Percentiles rank a stretch among this genome's conserved stretches.
These are phyloP conservation scores for Ophiocordyceps robertsii DNA, from an alignment of 2,329 filamentous ascomycete species.

Conservation along the genomic window DNA sequence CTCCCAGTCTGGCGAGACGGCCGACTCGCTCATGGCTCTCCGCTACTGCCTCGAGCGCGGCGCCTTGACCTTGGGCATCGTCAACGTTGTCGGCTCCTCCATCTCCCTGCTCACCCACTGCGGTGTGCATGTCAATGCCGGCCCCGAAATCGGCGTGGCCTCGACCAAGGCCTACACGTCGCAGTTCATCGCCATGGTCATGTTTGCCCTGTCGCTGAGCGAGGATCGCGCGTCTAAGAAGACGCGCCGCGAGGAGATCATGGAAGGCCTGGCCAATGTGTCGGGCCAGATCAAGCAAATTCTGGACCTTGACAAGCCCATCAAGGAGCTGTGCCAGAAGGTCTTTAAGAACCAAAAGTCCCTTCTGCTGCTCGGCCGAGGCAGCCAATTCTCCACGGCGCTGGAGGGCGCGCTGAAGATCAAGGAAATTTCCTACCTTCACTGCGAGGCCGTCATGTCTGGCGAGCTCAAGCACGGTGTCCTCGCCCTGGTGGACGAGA, in stretches of 20 bases:
- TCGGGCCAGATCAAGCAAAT: slow-evolving; percentile 88
- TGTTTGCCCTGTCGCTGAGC: slow-evolving; percentile 93
- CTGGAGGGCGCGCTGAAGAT: slow-evolving; percentile 98
- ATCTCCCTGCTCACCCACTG: slow-evolving; percentile 99
- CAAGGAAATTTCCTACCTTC: slow-evolving; percentile 99
- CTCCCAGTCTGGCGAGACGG: slow-evolving; percentile 96
- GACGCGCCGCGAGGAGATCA: slow-evolving; percentile 85
- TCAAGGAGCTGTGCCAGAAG: slow-evolving; percentile 87
- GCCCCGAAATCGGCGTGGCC: slow-evolving; percentile 95
- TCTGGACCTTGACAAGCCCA: slow-evolving; percentile 77
- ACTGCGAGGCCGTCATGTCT: slow-evolving; percentile 99
- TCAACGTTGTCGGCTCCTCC: slow-evolving; percentile 96
- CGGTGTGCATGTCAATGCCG: slow-evolving; percentile 98
- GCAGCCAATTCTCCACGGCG: slow-evolving; percentile 92
- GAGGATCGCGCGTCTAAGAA: slow-evolving; percentile 95
- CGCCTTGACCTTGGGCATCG: slow-evolving; percentile 91
- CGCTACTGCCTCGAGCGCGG: slow-evolving; percentile 97
- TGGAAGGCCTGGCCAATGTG: slow-evolving; percentile 78
- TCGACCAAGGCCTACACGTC: slow-evolving; percentile 99
- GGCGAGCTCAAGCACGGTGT: slow-evolving; percentile 99
- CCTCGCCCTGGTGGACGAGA: slow-evolving; percentile 91
- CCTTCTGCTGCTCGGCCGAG: slow-evolving; percentile 81
- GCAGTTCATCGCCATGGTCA: slow-evolving; percentile 98
- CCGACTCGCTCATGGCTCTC: slow-evolving; percentile 92
- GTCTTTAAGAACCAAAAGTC: slow-evolving; percentile 97